phyloP scores from a whole-genome alignment of 129 eudicot species.

The Artemisia argyi region DNA sequence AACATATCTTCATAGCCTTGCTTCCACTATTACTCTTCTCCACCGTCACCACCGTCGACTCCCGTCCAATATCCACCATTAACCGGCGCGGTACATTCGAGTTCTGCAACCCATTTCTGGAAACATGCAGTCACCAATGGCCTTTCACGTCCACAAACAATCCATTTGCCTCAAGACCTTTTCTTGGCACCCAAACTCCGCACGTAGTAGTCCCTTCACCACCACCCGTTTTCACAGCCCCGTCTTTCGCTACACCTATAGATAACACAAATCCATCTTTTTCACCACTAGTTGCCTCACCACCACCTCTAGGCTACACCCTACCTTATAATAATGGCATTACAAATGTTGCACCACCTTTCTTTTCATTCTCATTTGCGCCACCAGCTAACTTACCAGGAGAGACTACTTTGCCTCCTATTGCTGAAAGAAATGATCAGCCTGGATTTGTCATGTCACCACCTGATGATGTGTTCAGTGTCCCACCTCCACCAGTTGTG shows the following conservation, averaged over 20 bases:
- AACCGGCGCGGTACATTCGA: constrained; percentile 20
- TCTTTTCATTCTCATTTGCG: not conserved
- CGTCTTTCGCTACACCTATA: constrained; percentile 19
- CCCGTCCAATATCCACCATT: constrained; percentile 16
- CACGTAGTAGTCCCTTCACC: constrained; percentile 18
- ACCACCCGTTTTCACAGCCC: constrained; percentile 25
- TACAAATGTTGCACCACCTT: constrained; percentile 17
- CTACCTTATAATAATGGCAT: too few relatives aligned
- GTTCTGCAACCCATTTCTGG: constrained; percentile 49
- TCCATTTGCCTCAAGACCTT: constrained; percentile 31
- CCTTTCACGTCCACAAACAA: constrained; percentile 37
- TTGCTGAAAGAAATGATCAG: constrained; percentile 1
- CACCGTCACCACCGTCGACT: constrained; percentile 16
- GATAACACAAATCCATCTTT: constrained; percentile 21
- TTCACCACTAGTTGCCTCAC: constrained; percentile 38
- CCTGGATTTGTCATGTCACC: constrained; percentile 19
- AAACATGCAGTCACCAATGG: constrained; percentile 54
- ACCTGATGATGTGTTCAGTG: not conserved
- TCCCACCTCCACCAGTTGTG: constrained; percentile 44
- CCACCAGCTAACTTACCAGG: constrained; percentile 11
- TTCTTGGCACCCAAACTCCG: constrained; percentile 17
- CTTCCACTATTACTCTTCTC: constrained; percentile 5
- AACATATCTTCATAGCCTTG: constrained; percentile 1
- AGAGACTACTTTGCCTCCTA: constrained; percentile 16
- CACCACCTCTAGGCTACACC: constrained; percentile 28